Evolutionary conservation across 2,329 filamentous ascomycete species (phyloP).

Genomic region (Juglanconis oblonga): DNA sequence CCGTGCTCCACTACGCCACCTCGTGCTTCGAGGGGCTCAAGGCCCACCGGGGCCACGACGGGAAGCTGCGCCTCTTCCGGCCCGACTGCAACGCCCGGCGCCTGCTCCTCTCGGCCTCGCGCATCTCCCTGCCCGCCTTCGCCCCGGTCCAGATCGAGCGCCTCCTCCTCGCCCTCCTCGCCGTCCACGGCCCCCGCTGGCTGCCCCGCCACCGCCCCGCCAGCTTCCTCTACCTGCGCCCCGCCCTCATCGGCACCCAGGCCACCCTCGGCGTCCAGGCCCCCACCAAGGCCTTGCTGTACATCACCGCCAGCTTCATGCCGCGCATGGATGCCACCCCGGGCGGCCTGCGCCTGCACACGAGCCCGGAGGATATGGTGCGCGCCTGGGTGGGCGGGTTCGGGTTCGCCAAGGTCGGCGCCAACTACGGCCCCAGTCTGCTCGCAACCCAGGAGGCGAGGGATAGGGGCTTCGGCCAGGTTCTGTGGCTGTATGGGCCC

Average conservation of each 20-base stretch:
- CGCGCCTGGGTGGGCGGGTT: constrained; percentile 93
- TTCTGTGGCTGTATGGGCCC: constrained; percentile 87
- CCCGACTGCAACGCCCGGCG: constrained; percentile 69
- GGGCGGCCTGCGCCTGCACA: constrained; percentile 70
- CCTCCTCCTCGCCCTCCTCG: constrained; percentile 69
- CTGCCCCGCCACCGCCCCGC: constrained; percentile 67
- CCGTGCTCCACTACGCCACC: constrained; percentile 82
- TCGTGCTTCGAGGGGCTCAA: constrained; percentile 88
- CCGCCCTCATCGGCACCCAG: constrained; percentile 82
- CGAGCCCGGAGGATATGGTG: constrained; percentile 76
- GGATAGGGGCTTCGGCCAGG: constrained; percentile 75
- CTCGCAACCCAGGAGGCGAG: constrained; percentile 75
- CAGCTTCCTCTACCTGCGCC: constrained; percentile 78
- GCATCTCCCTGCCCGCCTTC: constrained; percentile 75
- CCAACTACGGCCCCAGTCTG: constrained; percentile 86
- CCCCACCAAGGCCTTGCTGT: constrained; percentile 83
- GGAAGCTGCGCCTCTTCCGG: constrained; percentile 74
- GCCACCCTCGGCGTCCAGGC: constrained; percentile 76
- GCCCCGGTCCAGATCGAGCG: constrained; percentile 68
- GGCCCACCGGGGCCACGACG: constrained; percentile 75
- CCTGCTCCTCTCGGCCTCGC: constrained; percentile 55
- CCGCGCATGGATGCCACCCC: constrained; percentile 49
- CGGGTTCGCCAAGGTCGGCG: constrained; percentile 87
- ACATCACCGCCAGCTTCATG: constrained; percentile 70
- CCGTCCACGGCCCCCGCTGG: constrained; percentile 75